These are phyloP conservation scores for Xeromyces bisporus DNA, from an alignment of 495 filamentous ascomycete genomes.

Conservation along the genomic window DNA sequence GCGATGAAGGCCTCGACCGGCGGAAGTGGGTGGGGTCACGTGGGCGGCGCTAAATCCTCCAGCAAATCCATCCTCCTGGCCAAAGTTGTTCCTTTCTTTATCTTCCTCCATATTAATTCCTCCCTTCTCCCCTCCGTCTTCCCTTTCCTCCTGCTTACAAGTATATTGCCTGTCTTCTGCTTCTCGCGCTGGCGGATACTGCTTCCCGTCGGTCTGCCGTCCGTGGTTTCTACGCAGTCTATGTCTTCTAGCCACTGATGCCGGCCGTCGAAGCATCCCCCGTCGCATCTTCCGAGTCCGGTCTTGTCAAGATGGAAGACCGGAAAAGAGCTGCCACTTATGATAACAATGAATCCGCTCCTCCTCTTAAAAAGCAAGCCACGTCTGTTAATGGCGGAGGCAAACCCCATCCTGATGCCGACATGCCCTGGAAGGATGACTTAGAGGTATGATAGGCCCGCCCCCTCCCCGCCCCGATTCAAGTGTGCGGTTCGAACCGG, in stretches of 20 bases:
- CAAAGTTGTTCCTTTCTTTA: constrained; percentile 4
- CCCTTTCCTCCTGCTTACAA: no score
- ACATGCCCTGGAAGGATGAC: constrained; percentile 72
- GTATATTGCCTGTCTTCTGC: no score
- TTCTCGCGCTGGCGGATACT: constrained; percentile 15
- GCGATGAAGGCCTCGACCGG: background rate
- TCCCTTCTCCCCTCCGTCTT: constrained; percentile 11
- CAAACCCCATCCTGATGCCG: constrained; percentile 58
- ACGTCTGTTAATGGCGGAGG: constrained; percentile 52
- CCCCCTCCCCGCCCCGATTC: background rate
- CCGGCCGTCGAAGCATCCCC: constrained; percentile 57
- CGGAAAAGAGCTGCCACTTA: constrained; percentile 73
- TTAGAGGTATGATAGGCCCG: constrained; percentile 45
- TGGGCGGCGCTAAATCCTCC: constrained; percentile 18
- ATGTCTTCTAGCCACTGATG: constrained; percentile 49
- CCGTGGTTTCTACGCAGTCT: constrained; percentile 22
- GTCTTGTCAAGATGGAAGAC: constrained; percentile 87
- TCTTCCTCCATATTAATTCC: constrained; percentile 13
- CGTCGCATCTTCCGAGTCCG: constrained; percentile 50
- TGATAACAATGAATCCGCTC: constrained; percentile 61
- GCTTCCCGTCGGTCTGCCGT: constrained; percentile 20
- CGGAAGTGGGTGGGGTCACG: no score
- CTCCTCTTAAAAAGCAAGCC: constrained; percentile 73
- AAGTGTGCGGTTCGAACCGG: no score
- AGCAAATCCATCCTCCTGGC: constrained; percentile 24